Percentiles rank a stretch among this genome's conserved stretches.
phyloP scores from a whole-genome alignment of 345 rosid species.

The Heritiera fomes region DNA sequence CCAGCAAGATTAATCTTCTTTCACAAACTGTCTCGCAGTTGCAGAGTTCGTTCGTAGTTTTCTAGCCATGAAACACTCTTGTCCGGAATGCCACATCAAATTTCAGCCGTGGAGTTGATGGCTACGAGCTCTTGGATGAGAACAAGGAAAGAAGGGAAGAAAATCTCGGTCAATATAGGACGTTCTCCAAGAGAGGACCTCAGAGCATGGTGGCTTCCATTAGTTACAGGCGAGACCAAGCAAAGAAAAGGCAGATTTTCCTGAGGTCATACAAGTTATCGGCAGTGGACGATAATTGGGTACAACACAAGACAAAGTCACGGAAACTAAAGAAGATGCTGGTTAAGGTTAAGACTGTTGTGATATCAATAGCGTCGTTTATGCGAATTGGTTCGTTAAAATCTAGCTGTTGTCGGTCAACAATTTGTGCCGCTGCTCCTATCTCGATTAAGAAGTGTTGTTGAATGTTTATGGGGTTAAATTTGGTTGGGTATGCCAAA shows the following conservation, averaged over 20 bases:
- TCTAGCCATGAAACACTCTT: conserved; percentile 8
- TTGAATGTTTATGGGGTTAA: not conserved
- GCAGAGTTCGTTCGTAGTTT: not conserved
- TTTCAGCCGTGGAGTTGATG: conserved; percentile 20
- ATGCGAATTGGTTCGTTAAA: conserved; percentile 24
- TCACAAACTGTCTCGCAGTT: not conserved
- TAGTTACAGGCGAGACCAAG: conserved; percentile 39
- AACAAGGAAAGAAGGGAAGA: conserved; percentile 12
- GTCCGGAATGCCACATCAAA: conserved; percentile 18
- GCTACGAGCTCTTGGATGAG: conserved; percentile 29
- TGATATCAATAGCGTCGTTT: conserved; percentile 33
- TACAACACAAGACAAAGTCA: conserved; percentile 14
- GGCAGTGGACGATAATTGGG: conserved; percentile 21
- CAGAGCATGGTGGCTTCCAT: conserved; percentile 23
- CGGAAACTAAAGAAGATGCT: conserved; percentile 36
- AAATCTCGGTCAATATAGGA: not conserved
- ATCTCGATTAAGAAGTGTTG: conserved; percentile 4
- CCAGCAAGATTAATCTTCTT: not conserved
- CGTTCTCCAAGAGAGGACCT: conserved; percentile 27
- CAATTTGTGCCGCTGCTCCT: conserved; percentile 29
- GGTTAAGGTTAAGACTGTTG: conserved; percentile 35
- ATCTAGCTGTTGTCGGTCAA: conserved; percentile 36
- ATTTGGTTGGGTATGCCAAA: not conserved
- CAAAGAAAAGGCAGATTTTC: conserved; percentile 49
- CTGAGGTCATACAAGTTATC: conserved; percentile 48